These are phyloP conservation scores for Magnusiomyces sp. DNA, from an alignment of 1,139 yeast genomes.

Conservation along the genomic window DNA sequence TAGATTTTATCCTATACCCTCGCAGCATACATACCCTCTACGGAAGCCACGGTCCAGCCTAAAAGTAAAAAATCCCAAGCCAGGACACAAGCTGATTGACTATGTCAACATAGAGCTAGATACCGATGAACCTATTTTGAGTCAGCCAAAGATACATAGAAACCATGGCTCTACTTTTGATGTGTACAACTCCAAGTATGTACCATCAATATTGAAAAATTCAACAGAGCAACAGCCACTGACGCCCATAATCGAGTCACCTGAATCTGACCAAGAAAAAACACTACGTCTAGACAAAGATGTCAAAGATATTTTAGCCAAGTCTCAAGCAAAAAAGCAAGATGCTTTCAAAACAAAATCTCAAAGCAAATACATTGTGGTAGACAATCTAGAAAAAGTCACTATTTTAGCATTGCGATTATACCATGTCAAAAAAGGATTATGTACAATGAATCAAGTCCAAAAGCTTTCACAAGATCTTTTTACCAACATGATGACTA, in stretches of 20 bases:
- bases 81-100: not conserved
- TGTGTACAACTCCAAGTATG: not conserved
- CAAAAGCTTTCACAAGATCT: slow-evolving; percentile 1
- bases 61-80: not conserved
- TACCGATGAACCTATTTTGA: not conserved
- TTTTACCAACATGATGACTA: not conserved
- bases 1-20: too few relatives aligned
- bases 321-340: not conserved
- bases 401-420: slow-evolving; percentile 9
- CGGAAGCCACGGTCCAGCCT: too few relatives aligned
- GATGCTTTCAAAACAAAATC: not conserved
- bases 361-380: not conserved
- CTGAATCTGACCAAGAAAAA: not conserved
- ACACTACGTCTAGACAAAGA: not conserved
- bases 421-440: slow-evolving; percentile 4
- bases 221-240: not conserved
- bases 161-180: not conserved
- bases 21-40: too few relatives aligned
- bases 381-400: slow-evolving; percentile 5
- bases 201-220: not conserved
- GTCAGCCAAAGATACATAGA: not conserved
- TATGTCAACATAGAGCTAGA: not conserved
- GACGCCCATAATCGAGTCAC: not conserved
- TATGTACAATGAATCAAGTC: not conserved
- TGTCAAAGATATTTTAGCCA: not conserved